These are phyloP conservation scores for Fusarium stilboides DNA, from an alignment of 2,329 filamentous ascomycete species.

Conservation along the genomic window DNA sequence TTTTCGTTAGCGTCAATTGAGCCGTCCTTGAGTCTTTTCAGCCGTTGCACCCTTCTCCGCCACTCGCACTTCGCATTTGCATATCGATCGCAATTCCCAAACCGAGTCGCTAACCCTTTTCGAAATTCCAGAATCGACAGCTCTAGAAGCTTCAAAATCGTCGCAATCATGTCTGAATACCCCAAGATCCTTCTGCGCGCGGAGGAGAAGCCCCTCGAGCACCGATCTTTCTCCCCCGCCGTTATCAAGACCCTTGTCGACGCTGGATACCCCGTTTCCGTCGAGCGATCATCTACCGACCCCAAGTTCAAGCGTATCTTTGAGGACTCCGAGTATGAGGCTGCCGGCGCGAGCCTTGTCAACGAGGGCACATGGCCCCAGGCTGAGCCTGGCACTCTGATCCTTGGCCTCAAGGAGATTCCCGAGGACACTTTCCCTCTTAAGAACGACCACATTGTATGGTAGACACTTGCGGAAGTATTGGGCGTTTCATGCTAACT, in stretches of 20 bases:
- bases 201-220: slow-evolving; percentile 70
- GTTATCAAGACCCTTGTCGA: slow-evolving; percentile 71
- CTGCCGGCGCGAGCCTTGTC: slow-evolving; percentile 75
- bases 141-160: slow-evolving; percentile 13
- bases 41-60: slow-evolving; percentile 1
- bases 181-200: slow-evolving; percentile 67
- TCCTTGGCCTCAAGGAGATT: slow-evolving; percentile 84
- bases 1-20: slow-evolving; percentile 15
- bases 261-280: slow-evolving; percentile 77
- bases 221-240: slow-evolving; percentile 57
- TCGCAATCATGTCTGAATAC: slow-evolving; percentile 49
- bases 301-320: slow-evolving; percentile 76
- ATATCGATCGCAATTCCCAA: slow-evolving; percentile 3
- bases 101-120: slow-evolving; percentile 18
- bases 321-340: slow-evolving; percentile 72
- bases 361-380: slow-evolving; percentile 77
- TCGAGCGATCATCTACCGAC: slow-evolving; percentile 68
- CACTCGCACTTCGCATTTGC: slow-evolving; percentile 1
- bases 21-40: slow-evolving; percentile 11
- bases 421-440: slow-evolving; percentile 76
- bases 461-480: background rate
- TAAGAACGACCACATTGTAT: slow-evolving; percentile 49
- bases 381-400: slow-evolving; percentile 77
- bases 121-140: slow-evolving; percentile 19
- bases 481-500: slow-evolving; percentile 1